A percentile compares a stretch with the other conserved stretches of the same genome.
Conservation (phyloP, 257 asterid genomes). For the Asclepias syriaca region DNA sequence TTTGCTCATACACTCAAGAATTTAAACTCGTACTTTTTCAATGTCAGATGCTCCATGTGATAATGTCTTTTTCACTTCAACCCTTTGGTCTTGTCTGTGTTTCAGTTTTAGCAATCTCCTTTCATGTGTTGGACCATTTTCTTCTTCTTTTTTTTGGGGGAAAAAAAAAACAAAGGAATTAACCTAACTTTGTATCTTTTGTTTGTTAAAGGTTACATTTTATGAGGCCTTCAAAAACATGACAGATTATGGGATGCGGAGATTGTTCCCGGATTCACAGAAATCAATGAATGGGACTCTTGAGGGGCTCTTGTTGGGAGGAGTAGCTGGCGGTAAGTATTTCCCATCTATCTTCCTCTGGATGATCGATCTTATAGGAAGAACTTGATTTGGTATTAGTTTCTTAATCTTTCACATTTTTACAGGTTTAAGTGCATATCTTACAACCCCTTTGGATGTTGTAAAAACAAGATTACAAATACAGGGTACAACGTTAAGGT, state of each 20-base stretch:
- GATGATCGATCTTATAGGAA: neutral
- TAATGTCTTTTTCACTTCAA: neutral
- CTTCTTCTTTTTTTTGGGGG: too few species aligned
- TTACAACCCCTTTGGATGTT: constrained; percentile 82
- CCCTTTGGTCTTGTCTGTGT: neutral
- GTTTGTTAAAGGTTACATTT: constrained; percentile 54
- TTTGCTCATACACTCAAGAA: neutral
- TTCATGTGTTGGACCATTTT: neutral
- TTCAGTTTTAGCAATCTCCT: neutral
- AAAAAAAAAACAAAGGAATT: neutral
- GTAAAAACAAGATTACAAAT: constrained; percentile 81
- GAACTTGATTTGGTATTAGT: neutral
- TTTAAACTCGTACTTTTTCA: neutral
- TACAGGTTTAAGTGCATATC: constrained; percentile 77
- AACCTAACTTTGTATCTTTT: neutral
- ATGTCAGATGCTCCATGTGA: neutral
- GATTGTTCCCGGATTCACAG: constrained; percentile 43
- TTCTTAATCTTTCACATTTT: constrained; percentile 1
- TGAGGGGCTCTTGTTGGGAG: constrained; percentile 79
- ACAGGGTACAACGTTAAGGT: constrained; percentile 62
- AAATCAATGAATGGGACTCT: constrained; percentile 40
- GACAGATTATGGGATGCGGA: constrained; percentile 52
- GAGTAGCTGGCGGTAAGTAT: constrained; percentile 72
- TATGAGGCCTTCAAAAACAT: constrained; percentile 64
- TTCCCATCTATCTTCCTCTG: neutral